Base-by-base conservation (phyloP, 768 basidiomycete genomes). In the Leccinum olivaceopallidum region DNA sequence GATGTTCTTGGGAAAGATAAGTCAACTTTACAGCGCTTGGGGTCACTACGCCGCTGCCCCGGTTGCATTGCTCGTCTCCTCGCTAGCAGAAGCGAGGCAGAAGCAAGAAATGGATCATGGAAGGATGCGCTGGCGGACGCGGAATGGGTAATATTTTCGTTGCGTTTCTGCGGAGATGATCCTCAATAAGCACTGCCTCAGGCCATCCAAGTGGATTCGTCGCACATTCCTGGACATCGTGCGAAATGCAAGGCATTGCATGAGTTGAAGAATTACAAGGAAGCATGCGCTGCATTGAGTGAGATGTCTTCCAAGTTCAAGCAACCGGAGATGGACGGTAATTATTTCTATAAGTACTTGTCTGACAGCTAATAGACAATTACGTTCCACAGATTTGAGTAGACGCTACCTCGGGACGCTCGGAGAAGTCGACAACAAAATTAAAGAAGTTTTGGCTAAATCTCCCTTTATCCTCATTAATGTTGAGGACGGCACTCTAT, bases 381-480 rank as follows among this genome's bases (percentile, higher is more conserved):
- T 9, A 36, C 8, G 2, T 36, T 42, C 14, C 5, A 36, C 22
- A 65, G 64, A 37, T 3, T 26, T 58, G 26, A 13, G 2, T 24
- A 12, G 44, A 2, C 18, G 53, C 24, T 64, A 61, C 49, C 4
- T 6, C 34, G 16, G 47, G 49, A 55, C 56, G 13, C 12, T 34
- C 26, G 4, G 4, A 1, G 20, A 52, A 37, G 39, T 64, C 18
- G 50, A 59, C 47, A 34, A 22, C 32, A 22, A 14, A 16, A 56
- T 62, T 10, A 4, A 32, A 2, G 24, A 4, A 2, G 36, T 62
- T 24, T 42, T 44, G 18, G 56, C 56, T 16, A 20, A 6, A 14
- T 64, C 50, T 13, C 62, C 64, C 5, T 57, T 64, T 28, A 34
- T 63, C 13, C 51, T 65, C 28, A 65, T 65, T 24, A 16, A 65